Evolutionary conservation across 495 filamentous ascomycete genomes (phyloP), one percentile per base, ranked within the genome.

Genomic region (Copromyces sp.): DNA sequence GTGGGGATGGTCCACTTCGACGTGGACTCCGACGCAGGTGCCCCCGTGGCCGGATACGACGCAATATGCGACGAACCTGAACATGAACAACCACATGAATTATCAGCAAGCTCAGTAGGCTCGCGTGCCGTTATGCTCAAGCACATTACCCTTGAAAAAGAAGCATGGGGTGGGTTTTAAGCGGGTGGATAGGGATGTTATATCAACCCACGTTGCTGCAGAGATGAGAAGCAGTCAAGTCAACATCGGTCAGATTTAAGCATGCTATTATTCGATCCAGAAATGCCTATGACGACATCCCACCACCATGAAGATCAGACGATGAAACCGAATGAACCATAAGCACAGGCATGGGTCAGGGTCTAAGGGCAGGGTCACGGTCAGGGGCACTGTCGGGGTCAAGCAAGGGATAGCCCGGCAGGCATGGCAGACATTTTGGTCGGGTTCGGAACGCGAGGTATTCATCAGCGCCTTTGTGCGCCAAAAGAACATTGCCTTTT

Each of bases 1-100:
- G 14, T 85, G 83, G 83, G 80, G 82, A 9, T 84, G 81, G 81
- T 65, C 53, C 14, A 29, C 29, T 65, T 20, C 73, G 59, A 69
- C 76, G 9, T 74, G 72, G 37, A 44, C 39, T 70, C 42, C 39
- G 40, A 35, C 38, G 40, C 29, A 35, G 16, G 40, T 70, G 12
- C 37, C 20, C 35, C 68, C 47, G 61, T 70, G 8, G 73, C 73
- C 45, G 73, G 76, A 74, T 69, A 68, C 69, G 53, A 53, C 29
- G 32, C 24, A 53, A 61, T 14, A n/a, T 44, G 29, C 53, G 29
- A 65, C 53, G 29, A 65, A 65, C 53, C 35, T 32, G 29, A 32
- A 61, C 53, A 35, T 61, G 29, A 35, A 65, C 29, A 9, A 65
- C 29, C 17, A 14, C 53, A 35, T 65, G 29, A 29, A 14, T 32